phyloP scores from a whole-genome alignment of 495 filamentous ascomycete genomes.

The Niebla homalea region DNA sequence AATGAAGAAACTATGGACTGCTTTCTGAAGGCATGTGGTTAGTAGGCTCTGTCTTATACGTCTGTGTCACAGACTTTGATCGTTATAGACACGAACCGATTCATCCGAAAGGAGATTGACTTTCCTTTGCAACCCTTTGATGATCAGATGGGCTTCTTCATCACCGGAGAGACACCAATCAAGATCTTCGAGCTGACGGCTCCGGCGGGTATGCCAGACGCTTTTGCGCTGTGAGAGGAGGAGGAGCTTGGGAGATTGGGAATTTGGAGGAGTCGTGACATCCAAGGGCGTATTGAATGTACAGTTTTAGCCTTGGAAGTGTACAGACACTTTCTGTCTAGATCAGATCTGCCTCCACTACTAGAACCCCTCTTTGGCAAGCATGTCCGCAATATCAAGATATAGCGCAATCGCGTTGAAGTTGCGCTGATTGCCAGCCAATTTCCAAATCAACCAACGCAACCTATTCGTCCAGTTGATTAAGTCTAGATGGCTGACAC shows the following conservation, averaged over 20 bases:
- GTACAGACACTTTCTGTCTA: too few species aligned
- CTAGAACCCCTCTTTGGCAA: conserved; percentile 5
- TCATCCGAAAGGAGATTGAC: conserved; percentile 29
- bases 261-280: not conserved
- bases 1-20: conserved; percentile 48
- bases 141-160: conserved; percentile 45
- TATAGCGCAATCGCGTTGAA: conserved; percentile 96
- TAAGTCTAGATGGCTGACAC: conserved; percentile 78
- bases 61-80: not conserved
- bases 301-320: too few species aligned
- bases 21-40: conserved; percentile 46
- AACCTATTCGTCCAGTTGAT: conserved; percentile 94
- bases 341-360: not conserved
- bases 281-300: too few species aligned
- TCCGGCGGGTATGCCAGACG: not conserved
- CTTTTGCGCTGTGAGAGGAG: not conserved
- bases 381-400: conserved; percentile 64
- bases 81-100: conserved; percentile 22
- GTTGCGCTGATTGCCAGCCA: conserved; percentile 54
- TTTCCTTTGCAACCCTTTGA: conserved; percentile 31
- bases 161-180: conserved; percentile 38
- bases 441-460: conserved; percentile 52
- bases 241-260: too few species aligned
- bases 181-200: conserved; percentile 21
- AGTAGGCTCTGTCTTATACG: conserved; percentile 14